Evolutionary conservation across 345 rosid species (phyloP).

Genomic region (Sisymbrium irio): DNA sequence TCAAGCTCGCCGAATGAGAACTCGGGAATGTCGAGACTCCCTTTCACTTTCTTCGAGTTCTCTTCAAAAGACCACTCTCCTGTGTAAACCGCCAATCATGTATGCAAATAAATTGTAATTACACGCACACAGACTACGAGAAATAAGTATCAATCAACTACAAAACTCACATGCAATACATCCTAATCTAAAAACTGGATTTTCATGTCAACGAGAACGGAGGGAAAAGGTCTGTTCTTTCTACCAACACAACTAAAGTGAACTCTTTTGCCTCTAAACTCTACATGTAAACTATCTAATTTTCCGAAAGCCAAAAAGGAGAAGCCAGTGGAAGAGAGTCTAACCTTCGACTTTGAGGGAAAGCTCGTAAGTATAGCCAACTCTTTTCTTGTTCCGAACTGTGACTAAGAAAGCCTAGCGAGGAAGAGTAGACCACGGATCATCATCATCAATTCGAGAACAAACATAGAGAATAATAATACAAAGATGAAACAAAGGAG

Average conservation of each 20-base stretch:
- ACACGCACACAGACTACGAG: background rate
- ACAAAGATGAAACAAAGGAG: background rate
- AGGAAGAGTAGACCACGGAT: background rate
- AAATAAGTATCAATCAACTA: background rate
- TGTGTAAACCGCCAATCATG: conserved; percentile 16
- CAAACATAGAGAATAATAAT: background rate
- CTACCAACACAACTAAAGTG: background rate
- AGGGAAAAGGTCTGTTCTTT: background rate
- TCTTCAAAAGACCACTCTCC: conserved; percentile 83
- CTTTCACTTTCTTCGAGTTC: conserved; percentile 56
- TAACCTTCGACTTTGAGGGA: conserved; percentile 73
- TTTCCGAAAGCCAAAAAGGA: background rate
- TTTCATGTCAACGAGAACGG: background rate
- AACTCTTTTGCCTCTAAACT: background rate
- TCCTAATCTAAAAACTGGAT: background rate
- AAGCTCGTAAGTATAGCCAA: conserved; percentile 82
- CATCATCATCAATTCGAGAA: background rate
- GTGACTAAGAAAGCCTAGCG: conserved; percentile 86
- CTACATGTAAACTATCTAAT: background rate
- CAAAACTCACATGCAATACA: background rate
- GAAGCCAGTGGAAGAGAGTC: background rate
- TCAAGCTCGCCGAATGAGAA: conserved; percentile 92
- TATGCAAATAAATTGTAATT: background rate
- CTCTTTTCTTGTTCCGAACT: conserved; percentile 85
- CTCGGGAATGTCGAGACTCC: conserved; percentile 71